A percentile compares a stretch with the other conserved stretches of the same genome.
These are phyloP conservation scores for Penicillium taxi DNA, from an alignment of 495 filamentous ascomycete genomes.

Conservation along the genomic window DNA sequence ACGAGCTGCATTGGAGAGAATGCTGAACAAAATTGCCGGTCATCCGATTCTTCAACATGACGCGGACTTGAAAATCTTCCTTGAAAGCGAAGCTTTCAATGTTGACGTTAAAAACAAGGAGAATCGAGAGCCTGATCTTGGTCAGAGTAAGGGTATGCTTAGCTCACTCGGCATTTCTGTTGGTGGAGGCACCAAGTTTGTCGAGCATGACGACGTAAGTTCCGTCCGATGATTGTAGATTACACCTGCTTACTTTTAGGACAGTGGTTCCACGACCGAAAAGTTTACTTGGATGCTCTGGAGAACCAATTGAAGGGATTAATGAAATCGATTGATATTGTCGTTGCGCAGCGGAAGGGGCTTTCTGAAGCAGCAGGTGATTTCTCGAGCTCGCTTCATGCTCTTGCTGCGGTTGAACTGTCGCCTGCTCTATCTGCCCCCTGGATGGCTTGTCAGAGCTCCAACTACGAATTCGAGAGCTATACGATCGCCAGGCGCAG, in stretches of 20 bases:
- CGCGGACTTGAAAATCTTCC: slow-evolving; percentile 85
- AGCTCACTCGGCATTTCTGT: slow-evolving; percentile 73
- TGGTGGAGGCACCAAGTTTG: slow-evolving; percentile 73
- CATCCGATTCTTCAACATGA: slow-evolving; percentile 93
- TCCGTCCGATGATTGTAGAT: not conserved
- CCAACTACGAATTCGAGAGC: slow-evolving; percentile 84
- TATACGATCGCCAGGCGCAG: slow-evolving; percentile 94
- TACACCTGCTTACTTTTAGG: slow-evolving; percentile 5
- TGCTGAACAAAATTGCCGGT: slow-evolving; percentile 89
- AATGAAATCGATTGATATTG: slow-evolving; percentile 85
- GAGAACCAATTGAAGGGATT: slow-evolving; percentile 92
- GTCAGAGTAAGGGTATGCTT: slow-evolving; percentile 89
- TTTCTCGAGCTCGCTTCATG: slow-evolving; percentile 84
- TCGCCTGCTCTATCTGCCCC: slow-evolving; percentile 82
- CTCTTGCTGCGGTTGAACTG: slow-evolving; percentile 80
- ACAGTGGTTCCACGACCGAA: slow-evolving; percentile 96
- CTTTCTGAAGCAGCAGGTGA: slow-evolving; percentile 89
- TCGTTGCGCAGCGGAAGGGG: slow-evolving; percentile 83
- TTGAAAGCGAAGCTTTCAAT: slow-evolving; percentile 93
- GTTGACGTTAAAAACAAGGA: slow-evolving; percentile 98
- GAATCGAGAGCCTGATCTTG: slow-evolving; percentile 73
- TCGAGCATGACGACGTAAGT: slow-evolving; percentile 94
- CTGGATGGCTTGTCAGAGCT: slow-evolving; percentile 86
- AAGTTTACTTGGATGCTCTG: slow-evolving; percentile 85
- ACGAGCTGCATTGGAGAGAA: slow-evolving; percentile 83